Evolutionary conservation across 106 monocot genomes (phyloP).

Genomic region (Dendrobium chrysotoxum): DNA sequence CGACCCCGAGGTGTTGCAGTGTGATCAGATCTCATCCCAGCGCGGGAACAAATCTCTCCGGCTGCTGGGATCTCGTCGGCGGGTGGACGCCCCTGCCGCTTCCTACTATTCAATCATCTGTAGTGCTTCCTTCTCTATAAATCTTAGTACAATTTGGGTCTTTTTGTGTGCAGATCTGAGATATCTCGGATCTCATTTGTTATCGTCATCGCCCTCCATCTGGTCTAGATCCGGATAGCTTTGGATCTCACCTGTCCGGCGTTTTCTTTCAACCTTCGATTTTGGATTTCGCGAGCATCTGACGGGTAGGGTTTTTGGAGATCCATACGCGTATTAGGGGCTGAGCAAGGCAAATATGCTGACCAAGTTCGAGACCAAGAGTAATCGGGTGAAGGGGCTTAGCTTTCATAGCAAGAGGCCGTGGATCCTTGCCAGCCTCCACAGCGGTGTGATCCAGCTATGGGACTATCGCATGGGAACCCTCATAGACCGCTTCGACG

Average conservation of each 20-base stretch:
- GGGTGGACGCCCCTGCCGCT: background rate
- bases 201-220: background rate
- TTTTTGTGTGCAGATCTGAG: background rate
- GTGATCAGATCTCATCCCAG: background rate
- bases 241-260: background rate
- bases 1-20: background rate
- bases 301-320: background rate
- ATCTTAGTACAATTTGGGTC: background rate
- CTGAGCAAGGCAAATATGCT: slow-evolving; percentile 25
- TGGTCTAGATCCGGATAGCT: background rate
- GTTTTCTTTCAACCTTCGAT: background rate
- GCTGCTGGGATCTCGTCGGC: too few species aligned
- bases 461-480: slow-evolving; percentile 79
- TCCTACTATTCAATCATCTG: background rate
- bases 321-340: background rate
- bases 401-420: slow-evolving; percentile 65
- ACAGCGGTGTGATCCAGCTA: slow-evolving; percentile 58
- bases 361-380: slow-evolving; percentile 70
- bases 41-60: background rate
- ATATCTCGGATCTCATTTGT: background rate
- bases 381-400: slow-evolving; percentile 59
- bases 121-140: background rate
- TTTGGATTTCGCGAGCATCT: background rate
- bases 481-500: slow-evolving; percentile 68
- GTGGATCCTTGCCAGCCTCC: slow-evolving; percentile 64